Base-by-base conservation (phyloP, 2,329 filamentous ascomycete genomes). In the Colletotrichum phormii region DNA sequence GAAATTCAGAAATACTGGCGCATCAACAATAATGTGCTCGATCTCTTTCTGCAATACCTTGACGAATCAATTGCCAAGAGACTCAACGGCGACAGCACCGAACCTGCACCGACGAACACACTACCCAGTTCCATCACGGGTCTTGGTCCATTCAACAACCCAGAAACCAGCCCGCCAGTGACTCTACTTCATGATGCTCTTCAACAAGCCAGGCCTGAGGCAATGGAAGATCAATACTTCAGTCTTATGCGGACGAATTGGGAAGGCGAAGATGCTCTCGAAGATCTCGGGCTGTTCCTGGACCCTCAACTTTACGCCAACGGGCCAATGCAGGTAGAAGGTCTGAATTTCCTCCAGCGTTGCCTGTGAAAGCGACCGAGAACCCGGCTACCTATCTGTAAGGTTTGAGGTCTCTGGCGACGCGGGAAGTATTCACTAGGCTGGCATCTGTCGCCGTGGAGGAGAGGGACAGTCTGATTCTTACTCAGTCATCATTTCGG, bases 1-100 rank as follows among this genome's bases (percentile, higher is more conserved):
- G 82, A 83, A 72, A 78, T 83, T 0, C 81, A 83, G 31, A 82
- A 82, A n/a, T 83, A 82, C 74, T 83, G 81, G 82, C 76, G 80
- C 22, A 82, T 83, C 71, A 84, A 84, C 76, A 83, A 82, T 74
- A 82, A 81, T 42, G 76, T 83, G 0, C 77, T 84, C 6, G 81
- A 84, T 29, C 73, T 83, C 6, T 83, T 83, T 33, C 75, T 83
- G 0, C 81, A 80, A 29, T 83, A 83, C 4, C 79, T 83, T 6
- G 82, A 83, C 66, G 79, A 80, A 13, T 82, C 82, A 3, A 83
- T 83, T 35, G 81, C 80, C 7, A 79, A 79, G n/a, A 76, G 80
- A 22, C 76, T 83, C 5, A 76, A 81, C 46, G 79, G 77, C 1
- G 24, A 54, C 24, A 37, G 35, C 11, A 8, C 58, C 2, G 75